A percentile compares a stretch with the other conserved stretches of the same genome.
Conservation (phyloP, 2,329 filamentous ascomycete genomes). For the Diaporthe caulivora region DNA sequence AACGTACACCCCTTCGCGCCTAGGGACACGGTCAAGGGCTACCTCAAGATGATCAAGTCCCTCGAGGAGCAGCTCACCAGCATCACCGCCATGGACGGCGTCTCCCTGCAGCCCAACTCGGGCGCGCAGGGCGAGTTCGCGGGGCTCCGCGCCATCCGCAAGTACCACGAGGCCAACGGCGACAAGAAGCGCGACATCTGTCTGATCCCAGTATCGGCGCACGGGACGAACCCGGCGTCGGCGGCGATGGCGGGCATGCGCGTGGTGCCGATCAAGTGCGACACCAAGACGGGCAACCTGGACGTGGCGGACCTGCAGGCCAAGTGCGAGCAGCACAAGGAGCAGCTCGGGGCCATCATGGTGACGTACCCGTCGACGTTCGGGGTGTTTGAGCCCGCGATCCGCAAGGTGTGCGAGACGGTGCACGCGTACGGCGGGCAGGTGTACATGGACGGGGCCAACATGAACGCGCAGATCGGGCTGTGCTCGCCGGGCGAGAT, state of each 20-base stretch:
- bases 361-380: constrained; percentile 96
- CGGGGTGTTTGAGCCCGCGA: constrained; percentile 91
- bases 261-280: constrained; percentile 92
- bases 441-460: constrained; percentile 98
- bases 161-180: constrained; percentile 79
- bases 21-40: constrained; percentile 73
- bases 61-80: constrained; percentile 81
- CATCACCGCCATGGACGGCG: constrained; percentile 91
- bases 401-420: constrained; percentile 86
- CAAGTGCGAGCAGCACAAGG: constrained; percentile 89
- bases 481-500: constrained; percentile 95
- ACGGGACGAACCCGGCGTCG: constrained; percentile 95
- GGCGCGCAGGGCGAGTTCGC: constrained; percentile 96
- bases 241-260: constrained; percentile 97
- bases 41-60: constrained; percentile 76
- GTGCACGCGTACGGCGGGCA: constrained; percentile 91
- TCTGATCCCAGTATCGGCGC: constrained; percentile 93
- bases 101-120: constrained; percentile 94
- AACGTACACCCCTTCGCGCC: constrained; percentile 87
- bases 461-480: constrained; percentile 98
- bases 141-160: constrained; percentile 87
- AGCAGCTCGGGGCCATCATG: constrained; percentile 93
- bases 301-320: constrained; percentile 87
- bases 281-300: constrained; percentile 87
- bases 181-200: constrained; percentile 87